Base-by-base conservation (phyloP, 345 rosid genomes). In the Moricandia arvensis region DNA sequence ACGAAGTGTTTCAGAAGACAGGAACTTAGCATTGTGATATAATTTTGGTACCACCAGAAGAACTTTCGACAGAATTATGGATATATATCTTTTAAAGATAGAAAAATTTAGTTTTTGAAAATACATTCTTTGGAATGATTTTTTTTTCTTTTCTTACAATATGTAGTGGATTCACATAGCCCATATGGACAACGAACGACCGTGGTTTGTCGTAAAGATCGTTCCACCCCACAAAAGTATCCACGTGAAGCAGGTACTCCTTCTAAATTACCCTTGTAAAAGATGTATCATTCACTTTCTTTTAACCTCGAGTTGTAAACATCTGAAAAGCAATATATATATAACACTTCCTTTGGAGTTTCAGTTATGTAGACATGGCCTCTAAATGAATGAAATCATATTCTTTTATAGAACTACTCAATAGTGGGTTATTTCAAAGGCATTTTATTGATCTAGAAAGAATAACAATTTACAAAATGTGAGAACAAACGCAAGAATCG, bases 211-310 rank as follows among this genome's bases (percentile, higher is more conserved):
- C 73, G 85, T 63, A 91, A 94, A 88, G 81, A 80, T 78, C 82
- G 38, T 34, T 80, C 80, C 6, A 90, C 96, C 0, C 95, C 93
- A 51, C 74, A 68, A 83, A 87, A 83, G 63, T 94, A 88, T 82
- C 95, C 97, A 0, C 93, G 95, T 53, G 85, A 83, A 73, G 90
- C 93, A 76, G 97, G 97, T 80, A 89, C 85, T 72, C 97, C 95
- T 58, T 80, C 89, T 27, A 94, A 89, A 84, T 79, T 69, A 74
- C 97, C 96, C 18, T 76, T 91, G 76, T 87, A 79, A 47, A 33
- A 53, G 21, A 26, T 53, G 43, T 66, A 16, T 49, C 38, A 38
- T 24, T 21, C 62, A 47, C 53, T 68, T 67, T 34, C n/a, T 29
- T 47, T 34, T 69, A 8, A 59, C 53, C 4, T 27, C 51, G 63